A percentile compares a stretch with the other conserved stretches of the same genome.
Conservation (phyloP, 2,329 filamentous ascomycete genomes). For the Geosmithia flava region DNA sequence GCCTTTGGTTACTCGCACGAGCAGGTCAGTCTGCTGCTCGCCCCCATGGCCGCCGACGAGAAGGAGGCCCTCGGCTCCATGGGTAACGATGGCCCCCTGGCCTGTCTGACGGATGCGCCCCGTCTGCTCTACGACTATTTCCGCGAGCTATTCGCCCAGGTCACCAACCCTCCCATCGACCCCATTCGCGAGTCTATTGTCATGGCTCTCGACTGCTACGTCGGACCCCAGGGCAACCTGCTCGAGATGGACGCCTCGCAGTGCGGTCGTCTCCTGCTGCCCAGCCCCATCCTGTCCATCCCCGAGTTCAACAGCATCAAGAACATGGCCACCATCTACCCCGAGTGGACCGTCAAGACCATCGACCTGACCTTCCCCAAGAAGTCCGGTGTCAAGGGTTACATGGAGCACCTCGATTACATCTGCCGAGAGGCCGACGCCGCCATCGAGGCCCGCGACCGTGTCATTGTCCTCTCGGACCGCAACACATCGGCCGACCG, state of each 20-base stretch:
- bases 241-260: slow-evolving; percentile 88
- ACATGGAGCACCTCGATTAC: slow-evolving; percentile 73
- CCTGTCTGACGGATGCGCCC: slow-evolving; percentile 80
- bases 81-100: slow-evolving; percentile 91
- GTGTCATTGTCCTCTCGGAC: slow-evolving; percentile 81
- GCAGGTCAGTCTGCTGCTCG: slow-evolving; percentile 83
- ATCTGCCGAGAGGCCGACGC: slow-evolving; percentile 79
- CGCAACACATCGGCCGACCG: slow-evolving; percentile 73
- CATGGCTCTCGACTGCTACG: slow-evolving; percentile 95
- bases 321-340: slow-evolving; percentile 60
- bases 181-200: slow-evolving; percentile 95
- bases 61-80: slow-evolving; percentile 96
- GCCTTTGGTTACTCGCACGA: slow-evolving; percentile 93
- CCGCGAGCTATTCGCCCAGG: slow-evolving; percentile 92
- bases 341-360: slow-evolving; percentile 74
- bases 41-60: slow-evolving; percentile 92
- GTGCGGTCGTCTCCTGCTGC: slow-evolving; percentile 73
- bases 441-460: slow-evolving; percentile 72
- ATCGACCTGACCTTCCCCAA: slow-evolving; percentile 95
- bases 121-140: slow-evolving; percentile 93
- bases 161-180: slow-evolving; percentile 95
- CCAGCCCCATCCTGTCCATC: slow-evolving; percentile 79
- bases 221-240: slow-evolving; percentile 89
- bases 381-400: slow-evolving; percentile 68
- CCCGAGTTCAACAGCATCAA: slow-evolving; percentile 82